phyloP scores from a whole-genome alignment of 2,329 filamentous ascomycete species.

The Ophiostoma tasmaniense region DNA sequence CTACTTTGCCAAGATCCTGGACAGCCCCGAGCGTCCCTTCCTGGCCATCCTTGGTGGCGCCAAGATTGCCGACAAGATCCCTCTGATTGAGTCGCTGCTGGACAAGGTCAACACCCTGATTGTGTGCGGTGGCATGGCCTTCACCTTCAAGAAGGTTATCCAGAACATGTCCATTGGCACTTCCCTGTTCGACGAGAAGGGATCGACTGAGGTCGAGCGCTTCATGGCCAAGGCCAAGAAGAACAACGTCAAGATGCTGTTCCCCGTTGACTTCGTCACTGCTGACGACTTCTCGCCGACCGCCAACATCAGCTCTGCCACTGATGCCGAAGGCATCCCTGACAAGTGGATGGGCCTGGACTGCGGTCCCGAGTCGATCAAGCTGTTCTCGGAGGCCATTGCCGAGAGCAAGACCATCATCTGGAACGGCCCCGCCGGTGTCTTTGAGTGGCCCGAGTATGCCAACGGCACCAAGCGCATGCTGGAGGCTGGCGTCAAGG shows the following conservation, averaged over 20 bases:
- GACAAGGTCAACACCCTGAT: slow-evolving; percentile 96
- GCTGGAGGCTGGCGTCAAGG: slow-evolving; percentile 78
- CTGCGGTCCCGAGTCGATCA: slow-evolving; percentile 79
- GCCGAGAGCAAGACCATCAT: slow-evolving; percentile 88
- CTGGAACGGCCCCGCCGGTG: slow-evolving; percentile 96
- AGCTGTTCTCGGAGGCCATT: slow-evolving; percentile 84
- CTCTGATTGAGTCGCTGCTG: slow-evolving; percentile 97
- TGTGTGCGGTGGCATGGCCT: slow-evolving; percentile 96
- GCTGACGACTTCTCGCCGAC: slow-evolving; percentile 90
- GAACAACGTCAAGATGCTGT: slow-evolving; percentile 89
- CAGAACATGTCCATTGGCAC: slow-evolving; percentile 81
- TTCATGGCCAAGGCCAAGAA: slow-evolving; percentile 93
- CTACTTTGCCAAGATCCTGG: slow-evolving; percentile 96
- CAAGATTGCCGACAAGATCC: slow-evolving; percentile 99
- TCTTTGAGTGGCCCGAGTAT: slow-evolving; percentile 96
- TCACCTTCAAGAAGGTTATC: slow-evolving; percentile 99
- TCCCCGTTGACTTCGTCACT: slow-evolving; percentile 91
- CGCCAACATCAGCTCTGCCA: slow-evolving; percentile 71
- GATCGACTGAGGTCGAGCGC: slow-evolving; percentile 79
- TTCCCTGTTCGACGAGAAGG: slow-evolving; percentile 88
- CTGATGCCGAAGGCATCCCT: slow-evolving; percentile 80
- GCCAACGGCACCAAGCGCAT: slow-evolving; percentile 86
- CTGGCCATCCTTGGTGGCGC: slow-evolving; percentile 95
- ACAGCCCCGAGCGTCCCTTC: slow-evolving; percentile 89
- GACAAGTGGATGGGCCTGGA: slow-evolving; percentile 98